Conservation (phyloP, 768 basidiomycete species). For the Scleroderma bovista region DNA sequence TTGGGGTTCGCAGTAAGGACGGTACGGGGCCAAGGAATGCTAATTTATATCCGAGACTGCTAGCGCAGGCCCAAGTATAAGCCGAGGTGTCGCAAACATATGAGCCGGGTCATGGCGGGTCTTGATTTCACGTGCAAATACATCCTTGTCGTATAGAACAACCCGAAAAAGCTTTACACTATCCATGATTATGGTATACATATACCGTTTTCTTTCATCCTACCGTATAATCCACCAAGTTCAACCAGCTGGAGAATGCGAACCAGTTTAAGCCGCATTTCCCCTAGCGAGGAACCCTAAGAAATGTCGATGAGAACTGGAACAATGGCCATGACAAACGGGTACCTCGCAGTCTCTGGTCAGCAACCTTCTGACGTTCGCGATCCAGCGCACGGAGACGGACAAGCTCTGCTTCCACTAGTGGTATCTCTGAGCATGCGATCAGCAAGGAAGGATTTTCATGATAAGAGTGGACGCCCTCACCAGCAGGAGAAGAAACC, state of each 20-base stretch:
- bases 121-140: constrained; percentile 11
- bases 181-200: too few species aligned
- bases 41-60: not conserved
- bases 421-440: constrained; percentile 41
- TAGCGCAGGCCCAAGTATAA: too few species aligned
- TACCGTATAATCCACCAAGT: not conserved
- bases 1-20: not conserved
- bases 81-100: not conserved
- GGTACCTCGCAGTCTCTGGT: constrained; percentile 70
- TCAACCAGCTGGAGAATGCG: too few species aligned
- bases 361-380: constrained; percentile 58
- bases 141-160: too few species aligned
- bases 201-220: too few species aligned
- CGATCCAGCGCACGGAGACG: constrained; percentile 59
- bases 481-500: constrained; percentile 60
- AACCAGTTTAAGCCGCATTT: constrained; percentile 16
- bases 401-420: constrained; percentile 59
- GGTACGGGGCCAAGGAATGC: too few species aligned
- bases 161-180: too few species aligned
- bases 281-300: constrained; percentile 31
- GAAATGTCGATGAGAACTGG: not conserved
- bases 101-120: not conserved
- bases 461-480: constrained; percentile 1
- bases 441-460: not conserved
- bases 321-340: not conserved